Evolutionary conservation across 2,329 filamentous ascomycete species (phyloP), one percentile per base, ranked within the genome.

Genomic region (Beauveria asiatica): DNA sequence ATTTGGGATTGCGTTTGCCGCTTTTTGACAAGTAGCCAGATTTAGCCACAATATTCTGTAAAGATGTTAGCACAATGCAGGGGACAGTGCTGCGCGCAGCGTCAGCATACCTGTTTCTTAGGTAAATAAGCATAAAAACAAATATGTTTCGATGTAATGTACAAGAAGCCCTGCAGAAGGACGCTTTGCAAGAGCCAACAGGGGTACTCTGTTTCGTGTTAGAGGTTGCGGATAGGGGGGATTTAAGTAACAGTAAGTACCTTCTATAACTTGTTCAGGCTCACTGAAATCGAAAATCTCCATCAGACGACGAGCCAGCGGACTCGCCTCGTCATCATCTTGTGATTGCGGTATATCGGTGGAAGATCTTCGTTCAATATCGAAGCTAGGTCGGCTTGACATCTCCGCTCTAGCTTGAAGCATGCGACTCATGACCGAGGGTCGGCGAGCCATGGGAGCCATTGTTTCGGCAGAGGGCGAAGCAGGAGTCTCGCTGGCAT

Each of bases 41-140:
- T 74, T 96, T 97, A 65, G 87, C 83, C 19, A 89, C 82, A 59
- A 86, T 81, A 66, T 89, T 84, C 81, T 90, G 70, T 10, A 1
- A 7, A 42, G 19, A 9, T 42, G 17, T 53, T n/a, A 63, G 57
- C 23, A 39, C 51, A 23, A 46, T 60, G 39, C 30, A 16, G 10
- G 11, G n/a, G 13, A 16, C 33, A 21, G 19, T 17, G 3, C 37
- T 8, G 45, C 6, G 33, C 4, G 9, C 25, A 19, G 30, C 59
- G 8, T 21, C 23, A 33, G 69, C 86, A 74, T 78, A 89, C 88
- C 56, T 88, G 85, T 79, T 94, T 96, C 78, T 92, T 95, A 7
- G 92, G 92, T n/a, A 97, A 81, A 70, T 97, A 97, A 44, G 94
- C 92, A 70, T 97, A 97, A 72, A 97, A 99, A 75, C 92, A 97